Evolutionary conservation across 352 stramenopile species (phyloP), one percentile per base, ranked within the genome.

Genomic region (Peronospora belbahrii): DNA sequence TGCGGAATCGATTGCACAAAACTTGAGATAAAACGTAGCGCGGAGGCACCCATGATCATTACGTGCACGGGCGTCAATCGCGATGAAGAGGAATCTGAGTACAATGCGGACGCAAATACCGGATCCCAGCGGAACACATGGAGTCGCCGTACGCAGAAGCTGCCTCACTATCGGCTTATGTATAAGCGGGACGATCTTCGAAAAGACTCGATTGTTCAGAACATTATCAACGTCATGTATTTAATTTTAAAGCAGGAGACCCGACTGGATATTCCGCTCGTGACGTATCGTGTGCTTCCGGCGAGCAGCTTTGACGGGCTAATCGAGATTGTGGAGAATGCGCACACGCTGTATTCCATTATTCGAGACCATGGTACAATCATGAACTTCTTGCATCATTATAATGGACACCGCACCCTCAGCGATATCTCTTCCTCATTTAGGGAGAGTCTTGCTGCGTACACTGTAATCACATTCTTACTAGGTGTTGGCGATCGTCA

Each of bases 391-490:
- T 31, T 92, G 23, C 77, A 92, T 25, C 80, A 87, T 27, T 85
- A 92, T 64, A 92, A 92, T 22, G 76, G 80, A 13, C 75, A 92
- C 37, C 75, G 80, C 23, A 92, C 75, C 24, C 64, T 92, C n/a
- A 85, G 75, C 42, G 80, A 92, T 44, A 92, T 92, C 28, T 88
- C 77, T 31, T 77, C 76, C 14, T 89, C 77, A 4, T 92, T 89
- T 39, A 67, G 80, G 13, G 80, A 97, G 46, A 97, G 82, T 57
- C 91, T 97, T 42, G 97, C 97, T 8, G 96, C 96, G 18, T 99
- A 99, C 74, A 99, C 96, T 22, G 96, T 99, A 27, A 98, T 99
- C 42, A 99, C 96, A 19, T 99, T 99, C 59, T 59, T 99, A 11
- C 59, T 99, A n/a, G 95, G 95, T 22, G 95, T 99, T 37, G 97